A percentile compares a stretch with the other conserved stretches of the same genome.
Evolutionary conservation across 208 protist species (phyloP).

Genomic region (Trypanosoma lewisi): DNA sequence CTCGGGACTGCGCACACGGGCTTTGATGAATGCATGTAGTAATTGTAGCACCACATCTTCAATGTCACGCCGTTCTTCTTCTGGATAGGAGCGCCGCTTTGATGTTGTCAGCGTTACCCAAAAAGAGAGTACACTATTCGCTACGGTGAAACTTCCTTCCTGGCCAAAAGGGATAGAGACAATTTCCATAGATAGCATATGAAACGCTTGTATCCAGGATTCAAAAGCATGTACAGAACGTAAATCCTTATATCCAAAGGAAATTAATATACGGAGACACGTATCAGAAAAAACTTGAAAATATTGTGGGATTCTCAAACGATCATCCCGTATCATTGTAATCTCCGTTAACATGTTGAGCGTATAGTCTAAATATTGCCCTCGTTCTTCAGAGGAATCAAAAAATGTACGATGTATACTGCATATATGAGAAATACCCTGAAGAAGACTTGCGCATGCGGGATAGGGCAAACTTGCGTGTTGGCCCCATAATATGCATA

Average conservation of each 20-base stretch:
- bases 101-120: constrained; percentile 68
- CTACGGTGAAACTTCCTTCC: constrained; percentile 63
- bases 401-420: constrained; percentile 83
- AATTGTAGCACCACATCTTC: constrained; percentile 49
- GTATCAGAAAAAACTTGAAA: constrained; percentile 53
- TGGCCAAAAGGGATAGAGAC: constrained; percentile 69
- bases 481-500: constrained; percentile 67
- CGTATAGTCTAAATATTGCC: constrained; percentile 56
- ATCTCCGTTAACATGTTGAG: constrained; percentile 37
- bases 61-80: constrained; percentile 36
- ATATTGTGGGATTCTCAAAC: constrained; percentile 67
- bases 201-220: constrained; percentile 42
- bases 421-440: constrained; percentile 59
- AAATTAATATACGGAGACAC: constrained; percentile 51
- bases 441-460: constrained; percentile 56
- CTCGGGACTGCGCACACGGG: constrained; percentile 32
- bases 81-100: constrained; percentile 40
- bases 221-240: constrained; percentile 42
- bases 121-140: constrained; percentile 64
- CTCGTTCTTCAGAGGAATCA: constrained; percentile 56
- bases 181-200: constrained; percentile 49
- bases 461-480: constrained; percentile 71
- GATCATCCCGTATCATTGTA: constrained; percentile 34
- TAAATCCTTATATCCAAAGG: constrained; percentile 79
- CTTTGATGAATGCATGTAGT: constrained; percentile 46